Base-by-base conservation (phyloP, 352 stramenopile genomes). In the Pythium brassicae region DNA sequence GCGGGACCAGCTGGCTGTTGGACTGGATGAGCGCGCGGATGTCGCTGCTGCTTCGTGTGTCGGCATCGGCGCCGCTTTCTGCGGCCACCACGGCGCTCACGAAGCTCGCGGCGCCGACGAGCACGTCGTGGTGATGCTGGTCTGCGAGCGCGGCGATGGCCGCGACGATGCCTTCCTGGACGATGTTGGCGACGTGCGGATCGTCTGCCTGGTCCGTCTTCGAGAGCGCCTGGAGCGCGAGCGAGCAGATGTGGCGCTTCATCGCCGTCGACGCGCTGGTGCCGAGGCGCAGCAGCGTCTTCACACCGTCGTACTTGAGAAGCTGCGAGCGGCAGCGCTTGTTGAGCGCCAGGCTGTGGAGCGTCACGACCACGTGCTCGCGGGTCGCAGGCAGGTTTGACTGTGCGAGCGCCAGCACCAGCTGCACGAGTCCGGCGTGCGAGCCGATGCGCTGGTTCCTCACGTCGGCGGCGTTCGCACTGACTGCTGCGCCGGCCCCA, bases 291-390 rank as follows among this genome's bases (percentile, higher is more conserved):
- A 92, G 57, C 17, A 91, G 62, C 35, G 73, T 70, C 54, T 87
- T 88, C n/a, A 91, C 78, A n/a, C 71, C 83, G 51, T 94, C 79
- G 57, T 89, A 63, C 62, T 86, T 84, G 63, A 92, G 76, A 26
- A 94, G 54, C 26, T 89, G 75, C 54, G 73, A 62, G 23, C 84
- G 78, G 57, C 73, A 86, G 26, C 75, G 78, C 26, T 63, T 66
- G 54, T 83, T 65, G 25, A 69, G 60, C 29, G 78, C 71, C 17
- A 92, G 62, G 62, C 87, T 94, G 61, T 87, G 69, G 22, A 94
- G 55, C 22, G 79, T 63, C 22, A 91, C 69, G 49, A 85, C 65
- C 11, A 89, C 78, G 34, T 94, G 69, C 58, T 92, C 76, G 19
- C 76, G 76, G 19, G 83, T 89, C 43, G 87, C 78, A 11, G 57